These are phyloP conservation scores for Fusarium heterosporum DNA, from an alignment of 2,329 filamentous ascomycete species.

Conservation along the genomic window DNA sequence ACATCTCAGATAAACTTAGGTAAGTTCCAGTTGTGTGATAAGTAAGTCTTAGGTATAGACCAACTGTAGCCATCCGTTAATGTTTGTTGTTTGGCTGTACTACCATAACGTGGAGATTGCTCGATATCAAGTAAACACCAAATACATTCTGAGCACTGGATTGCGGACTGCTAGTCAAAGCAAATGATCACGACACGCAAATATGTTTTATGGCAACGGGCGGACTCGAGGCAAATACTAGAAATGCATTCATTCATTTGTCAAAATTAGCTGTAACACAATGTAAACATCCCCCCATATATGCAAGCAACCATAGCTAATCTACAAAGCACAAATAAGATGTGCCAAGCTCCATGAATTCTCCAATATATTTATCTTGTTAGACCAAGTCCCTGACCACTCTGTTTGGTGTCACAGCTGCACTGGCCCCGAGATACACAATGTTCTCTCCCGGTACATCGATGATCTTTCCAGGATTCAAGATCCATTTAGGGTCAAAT, in stretches of 20 bases:
- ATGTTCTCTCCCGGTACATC: conserved; percentile 64
- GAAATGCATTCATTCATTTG: not conserved
- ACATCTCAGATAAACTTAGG: no score
- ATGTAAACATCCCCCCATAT: not conserved
- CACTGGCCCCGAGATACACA: conserved; percentile 32
- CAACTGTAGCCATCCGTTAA: conserved; percentile 10
- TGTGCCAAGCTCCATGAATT: not conserved
- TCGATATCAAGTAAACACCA: not conserved
- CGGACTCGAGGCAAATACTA: not conserved
- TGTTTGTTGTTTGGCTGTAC: conserved; percentile 7
- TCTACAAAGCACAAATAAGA: not conserved
- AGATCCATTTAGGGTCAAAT: conserved; percentile 85
- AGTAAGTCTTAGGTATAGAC: no score
- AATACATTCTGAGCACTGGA: not conserved
- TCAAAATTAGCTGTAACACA: not conserved
- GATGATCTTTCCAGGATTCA: conserved; percentile 95
- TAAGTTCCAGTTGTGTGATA: no score
- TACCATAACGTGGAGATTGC: not conserved
- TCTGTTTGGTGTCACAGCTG: conserved; percentile 43
- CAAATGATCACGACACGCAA: not conserved
- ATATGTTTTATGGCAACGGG: not conserved
- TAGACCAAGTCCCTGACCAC: conserved; percentile 21
- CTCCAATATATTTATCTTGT: not conserved
- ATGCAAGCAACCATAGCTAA: not conserved
- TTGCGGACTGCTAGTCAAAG: not conserved